Conservation (phyloP, 2,329 filamentous ascomycete genomes). For the Ceratocystis cacaofunesta region DNA sequence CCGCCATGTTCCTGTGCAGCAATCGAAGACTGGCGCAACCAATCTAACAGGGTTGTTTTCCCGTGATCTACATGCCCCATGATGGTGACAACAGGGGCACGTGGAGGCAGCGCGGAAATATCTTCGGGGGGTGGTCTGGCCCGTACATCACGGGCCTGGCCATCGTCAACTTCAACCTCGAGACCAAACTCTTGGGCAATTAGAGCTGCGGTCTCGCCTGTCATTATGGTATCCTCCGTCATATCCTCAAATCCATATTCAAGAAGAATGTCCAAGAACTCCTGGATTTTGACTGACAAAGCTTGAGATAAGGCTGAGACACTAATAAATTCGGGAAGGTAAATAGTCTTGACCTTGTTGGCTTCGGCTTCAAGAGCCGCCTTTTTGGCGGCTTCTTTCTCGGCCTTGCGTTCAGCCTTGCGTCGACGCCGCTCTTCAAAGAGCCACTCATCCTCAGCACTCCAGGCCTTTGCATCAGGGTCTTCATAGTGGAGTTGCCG, state of each 20-base stretch:
- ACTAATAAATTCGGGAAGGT: slow-evolving; percentile 81
- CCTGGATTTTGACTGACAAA: slow-evolving; percentile 52
- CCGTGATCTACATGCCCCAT: slow-evolving; percentile 99
- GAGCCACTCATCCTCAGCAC: slow-evolving; percentile 11
- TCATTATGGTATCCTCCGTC: slow-evolving; percentile 69
- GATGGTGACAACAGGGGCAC: slow-evolving; percentile 92
- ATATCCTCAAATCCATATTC: slow-evolving; percentile 84
- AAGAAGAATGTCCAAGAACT: slow-evolving; percentile 61
- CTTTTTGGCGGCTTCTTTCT: slow-evolving; percentile 13
- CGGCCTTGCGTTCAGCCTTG: slow-evolving; percentile 15
- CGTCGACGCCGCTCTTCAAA: slow-evolving; percentile 11
- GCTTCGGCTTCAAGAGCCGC: slow-evolving; percentile 24
- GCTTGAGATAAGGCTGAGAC: slow-evolving; percentile 67
- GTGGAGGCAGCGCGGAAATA: slow-evolving; percentile 48
- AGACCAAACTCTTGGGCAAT: slow-evolving; percentile 88
- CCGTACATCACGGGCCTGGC: slow-evolving; percentile 53
- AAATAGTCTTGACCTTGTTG: slow-evolving; percentile 41
- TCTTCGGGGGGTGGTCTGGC: slow-evolving; percentile 56
- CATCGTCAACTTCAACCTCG: slow-evolving; percentile 62
- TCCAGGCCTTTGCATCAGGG: slow-evolving; percentile 11
- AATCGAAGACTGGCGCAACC: slow-evolving; percentile 79
- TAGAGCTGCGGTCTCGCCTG: slow-evolving; percentile 76
- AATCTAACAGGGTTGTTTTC: slow-evolving; percentile 93
- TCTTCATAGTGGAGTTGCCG: slow-evolving; percentile 9
- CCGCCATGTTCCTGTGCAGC: slow-evolving; percentile 86